A percentile compares a stretch with the other conserved stretches of the same genome.
Conservation (phyloP, 1,284 basidiomycete species). For the Psilocybe mexicana region DNA sequence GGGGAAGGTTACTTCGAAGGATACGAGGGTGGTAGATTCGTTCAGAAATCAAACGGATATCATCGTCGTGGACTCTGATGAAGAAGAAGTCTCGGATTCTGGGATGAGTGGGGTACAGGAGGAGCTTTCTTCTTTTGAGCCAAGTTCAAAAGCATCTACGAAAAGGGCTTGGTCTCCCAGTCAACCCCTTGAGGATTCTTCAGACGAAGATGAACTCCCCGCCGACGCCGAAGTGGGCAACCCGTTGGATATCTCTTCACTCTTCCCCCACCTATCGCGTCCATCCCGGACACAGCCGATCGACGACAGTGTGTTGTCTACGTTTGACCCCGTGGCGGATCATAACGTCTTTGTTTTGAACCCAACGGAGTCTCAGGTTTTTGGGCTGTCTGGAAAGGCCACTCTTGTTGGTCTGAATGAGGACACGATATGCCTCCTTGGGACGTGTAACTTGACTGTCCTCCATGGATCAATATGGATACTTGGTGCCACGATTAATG, state of each 20-base stretch:
- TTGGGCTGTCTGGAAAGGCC: conserved; percentile 26
- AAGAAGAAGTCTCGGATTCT: conserved; percentile 32
- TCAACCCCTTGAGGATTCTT: conserved; percentile 48
- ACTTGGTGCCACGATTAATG: conserved; percentile 45
- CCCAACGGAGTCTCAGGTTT: conserved; percentile 33
- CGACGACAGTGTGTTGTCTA: conserved; percentile 31
- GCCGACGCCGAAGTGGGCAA: conserved; percentile 21
- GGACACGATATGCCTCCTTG: conserved; percentile 60
- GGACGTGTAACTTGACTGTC: conserved; percentile 54
- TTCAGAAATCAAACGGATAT: conserved; percentile 39
- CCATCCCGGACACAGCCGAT: not conserved
- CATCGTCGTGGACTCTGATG: conserved; percentile 39
- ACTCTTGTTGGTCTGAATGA: conserved; percentile 40
- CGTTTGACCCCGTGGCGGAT: conserved; percentile 42
- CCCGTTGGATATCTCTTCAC: conserved; percentile 19
- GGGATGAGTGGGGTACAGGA: conserved; percentile 19
- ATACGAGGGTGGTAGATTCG: conserved; percentile 24
- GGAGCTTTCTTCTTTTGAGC: not conserved
- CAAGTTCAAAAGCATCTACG: conserved; percentile 6
- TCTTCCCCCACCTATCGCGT: conserved; percentile 19
- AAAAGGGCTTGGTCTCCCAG: conserved; percentile 56
- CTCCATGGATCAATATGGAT: conserved; percentile 56
- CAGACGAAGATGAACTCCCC: conserved; percentile 49
- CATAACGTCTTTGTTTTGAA: conserved; percentile 49
- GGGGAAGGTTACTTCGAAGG: not conserved